Evolutionary conservation across 1,284 basidiomycete genomes (phyloP).

Genomic region (Inonotus hispidus): DNA sequence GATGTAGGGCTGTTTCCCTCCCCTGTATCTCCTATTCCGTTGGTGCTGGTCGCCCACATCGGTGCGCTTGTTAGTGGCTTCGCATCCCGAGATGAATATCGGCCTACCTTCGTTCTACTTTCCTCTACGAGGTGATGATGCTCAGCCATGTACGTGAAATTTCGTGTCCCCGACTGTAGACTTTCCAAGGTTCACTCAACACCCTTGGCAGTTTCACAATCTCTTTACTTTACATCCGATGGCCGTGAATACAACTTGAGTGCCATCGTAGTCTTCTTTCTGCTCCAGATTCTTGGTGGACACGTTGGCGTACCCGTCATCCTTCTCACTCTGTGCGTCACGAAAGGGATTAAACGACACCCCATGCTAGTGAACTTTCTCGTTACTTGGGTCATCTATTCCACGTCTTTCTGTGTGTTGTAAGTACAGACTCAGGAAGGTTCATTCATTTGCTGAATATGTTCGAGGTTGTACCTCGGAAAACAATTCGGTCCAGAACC

Average conservation of each 20-base stretch:
- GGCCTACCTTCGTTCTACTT: conserved; percentile 5
- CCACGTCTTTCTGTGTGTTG: conserved; percentile 16
- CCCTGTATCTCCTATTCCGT: background rate
- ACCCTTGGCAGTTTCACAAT: background rate
- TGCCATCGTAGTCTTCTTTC: conserved; percentile 13
- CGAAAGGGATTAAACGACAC: conserved; percentile 1
- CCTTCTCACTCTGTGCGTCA: conserved; percentile 4
- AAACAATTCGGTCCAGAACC: conserved; percentile 15
- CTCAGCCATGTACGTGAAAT: background rate
- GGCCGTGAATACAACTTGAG: background rate
- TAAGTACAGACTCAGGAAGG: background rate
- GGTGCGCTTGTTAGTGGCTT: background rate
- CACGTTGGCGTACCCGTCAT: conserved; percentile 12
- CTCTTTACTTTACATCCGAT: background rate
- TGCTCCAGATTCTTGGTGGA: conserved; percentile 16
- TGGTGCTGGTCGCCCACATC: background rate
- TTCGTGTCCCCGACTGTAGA: background rate
- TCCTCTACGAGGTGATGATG: background rate
- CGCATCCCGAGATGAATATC: background rate
- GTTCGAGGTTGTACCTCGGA: conserved; percentile 12
- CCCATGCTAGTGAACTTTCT: conserved; percentile 16
- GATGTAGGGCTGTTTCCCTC: background rate
- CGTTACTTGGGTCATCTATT: conserved; percentile 16
- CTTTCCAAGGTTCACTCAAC: background rate
- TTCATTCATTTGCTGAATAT: background rate